Evolutionary conservation across 208 protist species (phyloP).

Genomic region (Leishmania gerbilli): DNA sequence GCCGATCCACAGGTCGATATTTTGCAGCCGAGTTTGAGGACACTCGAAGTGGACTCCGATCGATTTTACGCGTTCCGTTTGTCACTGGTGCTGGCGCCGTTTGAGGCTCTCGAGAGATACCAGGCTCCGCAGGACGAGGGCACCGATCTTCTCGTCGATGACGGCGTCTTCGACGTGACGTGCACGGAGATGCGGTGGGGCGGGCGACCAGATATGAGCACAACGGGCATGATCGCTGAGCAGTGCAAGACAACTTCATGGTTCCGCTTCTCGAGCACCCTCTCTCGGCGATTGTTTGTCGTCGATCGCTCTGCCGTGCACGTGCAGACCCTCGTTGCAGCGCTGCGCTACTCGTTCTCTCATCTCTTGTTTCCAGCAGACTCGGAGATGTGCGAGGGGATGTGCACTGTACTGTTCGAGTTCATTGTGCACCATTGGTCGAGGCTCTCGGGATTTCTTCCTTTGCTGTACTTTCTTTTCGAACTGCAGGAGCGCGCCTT

Average conservation of each 20-base stretch:
- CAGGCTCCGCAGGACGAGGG: slow-evolving; percentile 14
- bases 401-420: slow-evolving; percentile 20
- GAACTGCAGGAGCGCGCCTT: slow-evolving; percentile 27
- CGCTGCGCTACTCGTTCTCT: slow-evolving; percentile 31
- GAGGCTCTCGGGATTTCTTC: slow-evolving; percentile 22
- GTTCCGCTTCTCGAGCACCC: slow-evolving; percentile 17
- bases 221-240: slow-evolving; percentile 24
- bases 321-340: slow-evolving; percentile 30
- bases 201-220: slow-evolving; percentile 9
- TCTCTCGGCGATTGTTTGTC: slow-evolving; percentile 30
- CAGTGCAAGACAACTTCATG: slow-evolving; percentile 27
- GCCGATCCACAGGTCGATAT: slow-evolving; percentile 21
- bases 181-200: slow-evolving; percentile 15
- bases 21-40: slow-evolving; percentile 18
- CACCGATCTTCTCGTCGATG: slow-evolving; percentile 7
- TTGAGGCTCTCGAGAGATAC: slow-evolving; percentile 26
- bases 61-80: slow-evolving; percentile 21
- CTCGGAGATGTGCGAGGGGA: neutral
- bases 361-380: slow-evolving; percentile 26
- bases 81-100: slow-evolving; percentile 25
- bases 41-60: slow-evolving; percentile 7
- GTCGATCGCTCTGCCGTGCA: slow-evolving; percentile 24
- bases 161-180: slow-evolving; percentile 8
- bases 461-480: slow-evolving; percentile 37
- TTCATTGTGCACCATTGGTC: slow-evolving; percentile 30